A percentile compares a stretch with the other conserved stretches of the same genome.
phyloP scores from a whole-genome alignment of 148 eudicot genomes.

The Rhododendron kiyosumense region DNA sequence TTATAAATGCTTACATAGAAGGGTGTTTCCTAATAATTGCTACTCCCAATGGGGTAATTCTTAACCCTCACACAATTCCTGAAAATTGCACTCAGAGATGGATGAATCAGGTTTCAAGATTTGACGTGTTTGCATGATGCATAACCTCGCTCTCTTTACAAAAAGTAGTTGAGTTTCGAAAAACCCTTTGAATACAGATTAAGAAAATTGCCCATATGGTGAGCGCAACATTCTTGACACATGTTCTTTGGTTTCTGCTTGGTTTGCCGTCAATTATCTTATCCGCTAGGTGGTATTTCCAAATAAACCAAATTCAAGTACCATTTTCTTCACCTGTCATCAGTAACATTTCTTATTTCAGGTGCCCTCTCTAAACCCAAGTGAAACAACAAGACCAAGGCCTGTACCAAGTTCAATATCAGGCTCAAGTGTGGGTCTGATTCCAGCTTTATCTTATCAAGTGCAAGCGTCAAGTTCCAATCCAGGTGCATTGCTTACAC shows the following conservation, averaged over 20 bases:
- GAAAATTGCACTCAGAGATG: not conserved
- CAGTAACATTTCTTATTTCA: not conserved
- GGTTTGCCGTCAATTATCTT: not conserved
- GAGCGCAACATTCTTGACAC: not conserved
- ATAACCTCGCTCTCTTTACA: not conserved
- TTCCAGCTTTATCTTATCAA: not conserved
- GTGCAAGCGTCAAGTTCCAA: not conserved
- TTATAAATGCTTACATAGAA: not conserved
- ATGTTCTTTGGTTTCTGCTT: not conserved
- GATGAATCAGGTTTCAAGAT: not conserved
- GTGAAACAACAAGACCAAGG: not conserved
- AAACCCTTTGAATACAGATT: not conserved
- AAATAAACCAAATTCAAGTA: not conserved
- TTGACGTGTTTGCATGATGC: not conserved
- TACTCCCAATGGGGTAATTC: not conserved
- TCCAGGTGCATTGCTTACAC: not conserved
- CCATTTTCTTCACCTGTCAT: not conserved
- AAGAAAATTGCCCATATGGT: not conserved
- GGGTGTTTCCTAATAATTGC: not conserved
- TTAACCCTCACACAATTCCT: not conserved
- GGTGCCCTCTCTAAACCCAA: constrained; percentile 13
- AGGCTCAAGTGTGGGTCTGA: not conserved
- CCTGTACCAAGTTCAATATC: not conserved
- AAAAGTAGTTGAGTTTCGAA: not conserved
- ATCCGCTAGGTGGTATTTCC: not conserved